Evolutionary conservation across 106 monocot species (phyloP).

Genomic region (Gastrodia elata): DNA sequence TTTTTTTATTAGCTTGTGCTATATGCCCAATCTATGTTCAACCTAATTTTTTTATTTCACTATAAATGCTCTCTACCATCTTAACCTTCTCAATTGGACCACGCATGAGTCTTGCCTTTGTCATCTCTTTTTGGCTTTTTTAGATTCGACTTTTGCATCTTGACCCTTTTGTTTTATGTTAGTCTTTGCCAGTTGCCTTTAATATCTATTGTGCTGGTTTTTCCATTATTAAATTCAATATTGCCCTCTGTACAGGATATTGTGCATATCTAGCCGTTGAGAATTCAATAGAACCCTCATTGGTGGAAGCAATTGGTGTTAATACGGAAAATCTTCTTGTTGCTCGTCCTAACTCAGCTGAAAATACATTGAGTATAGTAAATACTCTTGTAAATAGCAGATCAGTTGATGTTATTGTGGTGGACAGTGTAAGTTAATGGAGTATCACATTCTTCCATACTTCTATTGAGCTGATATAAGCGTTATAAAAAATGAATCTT

Average conservation of each 20-base stretch:
- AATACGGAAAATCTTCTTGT: constrained; percentile 63
- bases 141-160: not conserved
- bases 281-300: constrained; percentile 61
- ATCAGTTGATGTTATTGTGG: constrained; percentile 79
- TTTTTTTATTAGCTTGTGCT: not conserved
- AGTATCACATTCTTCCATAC: not conserved
- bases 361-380: constrained; percentile 66
- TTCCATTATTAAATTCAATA: not conserved
- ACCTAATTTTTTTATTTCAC: no score
- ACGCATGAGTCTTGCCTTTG: not conserved
- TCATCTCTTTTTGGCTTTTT: not conserved
- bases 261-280: constrained; percentile 87
- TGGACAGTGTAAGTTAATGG: constrained; percentile 71
- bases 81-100: not conserved
- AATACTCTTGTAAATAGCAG: constrained; percentile 63
- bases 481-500: no score
- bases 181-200: not conserved
- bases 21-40: not conserved
- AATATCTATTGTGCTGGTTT: not conserved
- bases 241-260: constrained; percentile 40
- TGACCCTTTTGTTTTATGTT: not conserved
- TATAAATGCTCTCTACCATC: not conserved
- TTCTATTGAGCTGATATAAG: not conserved
- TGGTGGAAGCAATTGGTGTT: constrained; percentile 64
- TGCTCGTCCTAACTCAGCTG: constrained; percentile 61